Conservation (phyloP, 2,329 filamentous ascomycete species). For the Tolypocladium ovalisporum region DNA sequence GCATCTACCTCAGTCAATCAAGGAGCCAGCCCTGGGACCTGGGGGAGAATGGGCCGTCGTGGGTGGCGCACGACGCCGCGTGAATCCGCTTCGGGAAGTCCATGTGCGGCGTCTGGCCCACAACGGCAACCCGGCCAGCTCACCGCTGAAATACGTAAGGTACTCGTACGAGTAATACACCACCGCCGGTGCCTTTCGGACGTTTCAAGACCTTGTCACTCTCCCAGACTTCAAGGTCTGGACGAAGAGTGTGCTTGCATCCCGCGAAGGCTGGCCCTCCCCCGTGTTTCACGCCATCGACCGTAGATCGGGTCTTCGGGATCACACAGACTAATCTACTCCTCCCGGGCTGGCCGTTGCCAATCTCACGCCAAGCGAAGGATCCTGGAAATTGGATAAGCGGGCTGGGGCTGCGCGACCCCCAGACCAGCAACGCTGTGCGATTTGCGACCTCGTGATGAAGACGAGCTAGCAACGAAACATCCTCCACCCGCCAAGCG, state of each 20-base stretch:
- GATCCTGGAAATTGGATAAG: not conserved
- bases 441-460: not conserved
- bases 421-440: not conserved
- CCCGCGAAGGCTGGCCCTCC: not conserved
- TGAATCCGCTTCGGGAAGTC: not conserved
- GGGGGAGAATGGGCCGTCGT: not conserved
- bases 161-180: not conserved
- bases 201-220: conserved; percentile 7
- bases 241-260: not conserved
- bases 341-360: not conserved
- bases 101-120: not conserved
- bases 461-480: not conserved
- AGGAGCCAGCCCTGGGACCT: not conserved
- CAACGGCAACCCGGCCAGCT: not conserved
- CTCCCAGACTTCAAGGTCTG: not conserved
- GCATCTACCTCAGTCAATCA: not conserved
- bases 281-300: not conserved
- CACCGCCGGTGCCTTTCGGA: not conserved
- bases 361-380: not conserved
- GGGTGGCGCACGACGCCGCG: not conserved
- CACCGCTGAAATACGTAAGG: not conserved
- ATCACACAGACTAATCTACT: not conserved
- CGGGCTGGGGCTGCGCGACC: not conserved
- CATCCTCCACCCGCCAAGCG: conserved; percentile 1
- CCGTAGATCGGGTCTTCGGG: not conserved